Evolutionary conservation across 2,329 filamentous ascomycete genomes (phyloP).

Genomic region (Alternaria ventricosa): DNA sequence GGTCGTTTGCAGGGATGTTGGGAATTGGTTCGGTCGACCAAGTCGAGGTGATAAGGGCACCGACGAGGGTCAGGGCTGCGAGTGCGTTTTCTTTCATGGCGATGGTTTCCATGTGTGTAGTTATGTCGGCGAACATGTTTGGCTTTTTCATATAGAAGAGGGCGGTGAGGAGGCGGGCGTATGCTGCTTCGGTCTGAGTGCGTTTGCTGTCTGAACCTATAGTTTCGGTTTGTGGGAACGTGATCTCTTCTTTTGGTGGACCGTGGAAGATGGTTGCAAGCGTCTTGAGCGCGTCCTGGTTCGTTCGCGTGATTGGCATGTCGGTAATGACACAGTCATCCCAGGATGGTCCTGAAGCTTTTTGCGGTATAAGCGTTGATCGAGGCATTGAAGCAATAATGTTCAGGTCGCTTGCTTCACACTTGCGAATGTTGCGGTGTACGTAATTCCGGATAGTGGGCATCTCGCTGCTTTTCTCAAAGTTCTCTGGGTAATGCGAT

Average conservation of each 20-base stretch:
- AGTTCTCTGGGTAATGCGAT: slow-evolving; percentile 61
- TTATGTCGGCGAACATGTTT: slow-evolving; percentile 60
- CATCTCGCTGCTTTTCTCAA: slow-evolving; percentile 55
- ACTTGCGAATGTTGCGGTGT: slow-evolving; percentile 57
- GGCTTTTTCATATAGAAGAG: slow-evolving; percentile 60
- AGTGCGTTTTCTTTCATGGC: slow-evolving; percentile 64
- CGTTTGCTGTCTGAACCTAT: slow-evolving; percentile 34
- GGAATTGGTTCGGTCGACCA: slow-evolving; percentile 55
- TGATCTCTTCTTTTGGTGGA: slow-evolving; percentile 49
- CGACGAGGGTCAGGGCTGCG: slow-evolving; percentile 60
- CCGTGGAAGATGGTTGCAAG: slow-evolving; percentile 64
- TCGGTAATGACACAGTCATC: slow-evolving; percentile 53
- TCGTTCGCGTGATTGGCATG: slow-evolving; percentile 60
- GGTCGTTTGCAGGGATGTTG: slow-evolving; percentile 56
- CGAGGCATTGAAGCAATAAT: slow-evolving; percentile 65
- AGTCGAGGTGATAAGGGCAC: slow-evolving; percentile 60
- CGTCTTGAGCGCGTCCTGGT: slow-evolving; percentile 61
- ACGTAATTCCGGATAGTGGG: slow-evolving; percentile 58
- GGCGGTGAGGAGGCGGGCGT: slow-evolving; percentile 62
- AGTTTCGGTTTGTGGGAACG: slow-evolving; percentile 44
- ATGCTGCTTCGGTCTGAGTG: slow-evolving; percentile 56
- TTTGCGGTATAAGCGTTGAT: slow-evolving; percentile 57
- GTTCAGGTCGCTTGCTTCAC: slow-evolving; percentile 62
- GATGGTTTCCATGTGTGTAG: slow-evolving; percentile 62
- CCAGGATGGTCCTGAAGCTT: slow-evolving; percentile 45